These are phyloP conservation scores for Cutaneotrichosporon sp. DNA, from an alignment of 1,284 basidiomycete genomes.

Conservation along the genomic window DNA sequence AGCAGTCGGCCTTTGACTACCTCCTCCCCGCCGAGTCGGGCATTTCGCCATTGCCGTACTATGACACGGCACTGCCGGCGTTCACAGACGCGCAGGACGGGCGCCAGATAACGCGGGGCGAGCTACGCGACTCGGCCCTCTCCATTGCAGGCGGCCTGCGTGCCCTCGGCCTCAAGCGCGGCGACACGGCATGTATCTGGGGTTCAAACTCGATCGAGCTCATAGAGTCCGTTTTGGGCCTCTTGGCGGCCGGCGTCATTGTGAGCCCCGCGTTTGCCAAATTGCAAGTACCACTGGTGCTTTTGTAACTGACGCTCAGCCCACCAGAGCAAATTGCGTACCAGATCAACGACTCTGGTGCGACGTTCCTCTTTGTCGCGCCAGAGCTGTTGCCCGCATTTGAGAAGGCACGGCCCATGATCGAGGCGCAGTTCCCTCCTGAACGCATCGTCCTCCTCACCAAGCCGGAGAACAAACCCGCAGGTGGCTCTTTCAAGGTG, in stretches of 20 bases:
- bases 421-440: constrained; percentile 8
- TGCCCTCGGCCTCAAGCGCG: constrained; percentile 24
- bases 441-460: constrained; percentile 31
- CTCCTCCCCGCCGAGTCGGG: constrained; percentile 4
- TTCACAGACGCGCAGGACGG: constrained; percentile 64
- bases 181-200: constrained; percentile 40
- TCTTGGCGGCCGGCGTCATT: constrained; percentile 40
- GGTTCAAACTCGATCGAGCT: constrained; percentile 58
- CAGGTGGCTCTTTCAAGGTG: constrained; percentile 7
- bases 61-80: constrained; percentile 48
- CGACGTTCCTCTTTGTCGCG: constrained; percentile 56
- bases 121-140: constrained; percentile 56
- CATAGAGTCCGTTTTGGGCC: constrained; percentile 58
- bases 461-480: neutral
- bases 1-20: constrained; percentile 11
- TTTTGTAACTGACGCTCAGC: neutral
- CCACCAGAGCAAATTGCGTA: constrained; percentile 40
- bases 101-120: constrained; percentile 55
- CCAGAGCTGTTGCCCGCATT: constrained; percentile 52
- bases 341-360: constrained; percentile 53
- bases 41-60: constrained; percentile 26
- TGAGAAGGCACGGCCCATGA: constrained; percentile 23
- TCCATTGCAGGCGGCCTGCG: constrained; percentile 57
- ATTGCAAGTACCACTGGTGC: constrained; percentile 27
- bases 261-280: constrained; percentile 39